Percentiles rank a stretch among this genome's conserved stretches.
Evolutionary conservation across 2,329 filamentous ascomycete genomes (phyloP).

Genomic region (Pseudogymnoascus sp.): DNA sequence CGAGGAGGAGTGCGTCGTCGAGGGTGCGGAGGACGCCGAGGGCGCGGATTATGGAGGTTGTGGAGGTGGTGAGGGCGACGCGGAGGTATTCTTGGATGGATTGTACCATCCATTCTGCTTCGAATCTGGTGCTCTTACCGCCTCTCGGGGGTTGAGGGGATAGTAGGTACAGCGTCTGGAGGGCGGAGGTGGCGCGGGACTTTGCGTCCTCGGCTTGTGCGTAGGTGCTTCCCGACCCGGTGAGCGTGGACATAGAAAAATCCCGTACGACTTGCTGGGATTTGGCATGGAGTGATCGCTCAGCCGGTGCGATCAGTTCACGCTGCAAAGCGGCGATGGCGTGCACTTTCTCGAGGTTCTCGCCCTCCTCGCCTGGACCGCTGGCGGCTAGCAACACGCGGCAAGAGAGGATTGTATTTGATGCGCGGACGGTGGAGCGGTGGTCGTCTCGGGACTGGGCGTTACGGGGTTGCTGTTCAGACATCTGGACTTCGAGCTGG

Average conservation of each 20-base stretch:
- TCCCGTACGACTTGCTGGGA: slow-evolving; percentile 75
- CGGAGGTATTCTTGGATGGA: slow-evolving; percentile 76
- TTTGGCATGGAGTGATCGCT: slow-evolving; percentile 62
- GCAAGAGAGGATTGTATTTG: slow-evolving; percentile 68
- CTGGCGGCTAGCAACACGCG: slow-evolving; percentile 62
- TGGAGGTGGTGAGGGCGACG: slow-evolving; percentile 67
- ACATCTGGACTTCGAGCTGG: slow-evolving; percentile 78
- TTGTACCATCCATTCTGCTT: slow-evolving; percentile 64
- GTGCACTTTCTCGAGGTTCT: slow-evolving; percentile 65
- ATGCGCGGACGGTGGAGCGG: slow-evolving; percentile 69
- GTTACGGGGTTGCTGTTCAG: slow-evolving; percentile 49
- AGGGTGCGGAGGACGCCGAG: slow-evolving; percentile 73
- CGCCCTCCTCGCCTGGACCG: slow-evolving; percentile 64
- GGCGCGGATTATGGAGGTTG: slow-evolving; percentile 64
- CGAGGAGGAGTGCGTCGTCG: slow-evolving; percentile 72
- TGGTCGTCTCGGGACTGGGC: slow-evolving; percentile 57
- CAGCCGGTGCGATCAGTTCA: slow-evolving; percentile 60
- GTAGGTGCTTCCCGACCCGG: slow-evolving; percentile 41
- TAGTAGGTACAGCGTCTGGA: slow-evolving; percentile 70
- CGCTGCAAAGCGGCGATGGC: slow-evolving; percentile 63
- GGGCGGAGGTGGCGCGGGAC: slow-evolving; percentile 61
- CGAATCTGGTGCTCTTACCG: slow-evolving; percentile 42
- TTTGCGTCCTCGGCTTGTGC: slow-evolving; percentile 65
- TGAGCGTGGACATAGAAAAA: slow-evolving; percentile 62
- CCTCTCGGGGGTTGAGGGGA: slow-evolving; percentile 54